These are phyloP conservation scores for Fusarium sp. DNA, from an alignment of 2,329 filamentous ascomycete species.

Conservation along the genomic window DNA sequence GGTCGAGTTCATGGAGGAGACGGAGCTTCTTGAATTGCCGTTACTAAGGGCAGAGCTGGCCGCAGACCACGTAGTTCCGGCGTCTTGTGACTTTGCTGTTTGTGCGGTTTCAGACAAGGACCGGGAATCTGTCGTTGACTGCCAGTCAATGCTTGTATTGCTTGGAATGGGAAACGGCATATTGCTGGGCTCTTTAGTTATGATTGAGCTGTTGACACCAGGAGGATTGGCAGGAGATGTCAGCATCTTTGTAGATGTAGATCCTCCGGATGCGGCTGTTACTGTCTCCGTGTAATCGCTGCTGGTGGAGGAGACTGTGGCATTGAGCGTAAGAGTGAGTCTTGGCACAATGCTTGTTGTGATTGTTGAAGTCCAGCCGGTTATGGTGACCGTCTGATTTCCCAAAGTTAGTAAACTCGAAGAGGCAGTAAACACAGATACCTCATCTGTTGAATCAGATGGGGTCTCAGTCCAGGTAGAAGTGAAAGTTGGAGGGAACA, in stretches of 20 bases:
- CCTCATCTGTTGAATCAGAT: not conserved
- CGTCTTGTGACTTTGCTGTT: not conserved
- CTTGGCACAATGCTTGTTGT: conserved; percentile 25
- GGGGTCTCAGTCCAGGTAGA: not conserved
- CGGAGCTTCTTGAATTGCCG: conserved; percentile 24
- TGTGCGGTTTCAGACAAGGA: not conserved
- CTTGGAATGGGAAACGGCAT: conserved; percentile 34
- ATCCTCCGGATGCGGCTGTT: conserved; percentile 5
- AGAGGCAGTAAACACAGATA: not conserved
- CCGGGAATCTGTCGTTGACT: conserved; percentile 8
- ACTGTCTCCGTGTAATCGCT: conserved; percentile 32
- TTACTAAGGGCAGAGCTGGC: conserved; percentile 20
- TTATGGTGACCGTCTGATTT: conserved; percentile 17
- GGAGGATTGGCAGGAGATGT: conserved; percentile 16
- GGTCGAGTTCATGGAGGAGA: conserved; percentile 39
- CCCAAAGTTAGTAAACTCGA: conserved; percentile 5
- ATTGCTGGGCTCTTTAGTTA: conserved; percentile 23
- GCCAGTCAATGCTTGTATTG: conserved; percentile 30
- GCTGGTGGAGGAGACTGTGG: conserved; percentile 24
- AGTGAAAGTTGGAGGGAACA: conserved; percentile 20
- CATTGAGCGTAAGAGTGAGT: conserved; percentile 12
- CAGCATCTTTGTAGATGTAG: conserved; percentile 7
- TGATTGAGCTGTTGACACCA: conserved; percentile 22
- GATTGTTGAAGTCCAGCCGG: conserved; percentile 35
- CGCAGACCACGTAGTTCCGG: conserved; percentile 1